Evolutionary conservation across 179 eudicot genomes (phyloP), one percentile per base, ranked within the genome.

Genomic region (Beta lomatogona): DNA sequence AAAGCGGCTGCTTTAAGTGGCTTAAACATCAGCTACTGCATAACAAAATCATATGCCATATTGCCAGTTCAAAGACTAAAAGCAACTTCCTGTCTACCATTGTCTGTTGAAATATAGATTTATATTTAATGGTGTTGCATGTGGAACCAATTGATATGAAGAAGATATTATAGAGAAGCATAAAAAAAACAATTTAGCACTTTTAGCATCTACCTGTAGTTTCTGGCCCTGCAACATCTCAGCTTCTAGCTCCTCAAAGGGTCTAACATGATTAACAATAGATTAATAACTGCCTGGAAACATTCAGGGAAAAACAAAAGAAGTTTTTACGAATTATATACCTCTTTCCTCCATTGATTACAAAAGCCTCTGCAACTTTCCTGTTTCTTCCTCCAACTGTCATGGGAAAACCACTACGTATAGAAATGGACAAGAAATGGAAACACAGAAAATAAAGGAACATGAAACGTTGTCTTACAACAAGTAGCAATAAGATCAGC

Each of bases 221-320:
- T 96, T 96, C 85, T 96, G 99, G 68, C 98, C 99, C 83, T 91
- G 90, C 88, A 96, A 81, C 92, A 96, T 91, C 90, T 96, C 97
- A 2, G 90, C 91, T 90, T 96, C 99, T 85, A 96, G 92, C 82
- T 94, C 94, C 77, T 91, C 93, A 73, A 96, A 96, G 18, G 99
- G 83, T 90, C 96, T 93, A 88, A 77, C 71, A 66, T 1, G 13
- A 82, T 36, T 18, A 57, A 10, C 54, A 52, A 9, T 59, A 64
- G 6, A 57, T 85, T 45, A 82, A 19, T 54, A 64, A 15, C 75
- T n/a, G 61, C 28, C 9, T 53, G 4, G 15, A 8, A 52, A 58
- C 21, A 18, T 66, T 19, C 7, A 55, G 28, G 19, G 6, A 65
- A 25, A 55, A 31, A 9, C 6, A 66, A 55, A 72, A 50, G 9